Evolutionary conservation across 257 asterid species (phyloP).

Genomic region (Osmanthus fragrans): DNA sequence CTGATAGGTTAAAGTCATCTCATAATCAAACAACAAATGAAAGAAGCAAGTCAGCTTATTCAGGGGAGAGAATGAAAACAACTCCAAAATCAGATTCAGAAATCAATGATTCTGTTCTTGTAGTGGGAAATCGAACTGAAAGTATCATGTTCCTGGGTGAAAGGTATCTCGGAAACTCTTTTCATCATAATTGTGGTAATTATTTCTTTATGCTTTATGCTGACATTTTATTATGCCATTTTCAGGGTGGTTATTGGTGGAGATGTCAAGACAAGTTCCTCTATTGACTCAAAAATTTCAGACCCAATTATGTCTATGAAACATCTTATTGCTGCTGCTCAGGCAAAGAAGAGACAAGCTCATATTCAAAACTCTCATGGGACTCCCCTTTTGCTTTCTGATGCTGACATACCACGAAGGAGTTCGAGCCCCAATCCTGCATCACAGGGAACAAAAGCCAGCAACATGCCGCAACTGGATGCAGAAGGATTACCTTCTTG

Average conservation of each 20-base stretch:
- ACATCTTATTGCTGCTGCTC: constrained; percentile 94
- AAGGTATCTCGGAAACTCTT: constrained; percentile 48
- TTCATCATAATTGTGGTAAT: background rate
- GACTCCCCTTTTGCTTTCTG: constrained; percentile 40
- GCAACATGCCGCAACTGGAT: constrained; percentile 43
- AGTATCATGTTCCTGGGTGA: constrained; percentile 40
- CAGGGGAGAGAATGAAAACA: constrained; percentile 54
- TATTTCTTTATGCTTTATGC: constrained; percentile 27
- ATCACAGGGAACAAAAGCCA: constrained; percentile 49
- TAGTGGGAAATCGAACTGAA: constrained; percentile 45
- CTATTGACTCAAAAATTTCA: constrained; percentile 43
- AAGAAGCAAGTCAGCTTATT: constrained; percentile 49
- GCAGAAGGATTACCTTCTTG: constrained; percentile 41
- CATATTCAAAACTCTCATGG: constrained; percentile 50
- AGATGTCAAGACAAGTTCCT: constrained; percentile 40
- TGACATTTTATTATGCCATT: constrained; percentile 30
- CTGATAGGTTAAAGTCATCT: constrained; percentile 37
- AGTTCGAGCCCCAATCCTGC: constrained; percentile 58
- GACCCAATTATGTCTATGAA: constrained; percentile 71
- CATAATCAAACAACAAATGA: constrained; percentile 49
- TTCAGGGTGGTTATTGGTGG: constrained; percentile 59
- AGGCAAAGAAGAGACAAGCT: constrained; percentile 79
- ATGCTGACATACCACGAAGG: constrained; percentile 44
- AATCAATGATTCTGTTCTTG: constrained; percentile 39
- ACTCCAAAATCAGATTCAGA: constrained; percentile 48